Evolutionary conservation across 352 stramenopile species (phyloP), one percentile per base, ranked within the genome.

Genomic region (Phytophthora agathidicida): DNA sequence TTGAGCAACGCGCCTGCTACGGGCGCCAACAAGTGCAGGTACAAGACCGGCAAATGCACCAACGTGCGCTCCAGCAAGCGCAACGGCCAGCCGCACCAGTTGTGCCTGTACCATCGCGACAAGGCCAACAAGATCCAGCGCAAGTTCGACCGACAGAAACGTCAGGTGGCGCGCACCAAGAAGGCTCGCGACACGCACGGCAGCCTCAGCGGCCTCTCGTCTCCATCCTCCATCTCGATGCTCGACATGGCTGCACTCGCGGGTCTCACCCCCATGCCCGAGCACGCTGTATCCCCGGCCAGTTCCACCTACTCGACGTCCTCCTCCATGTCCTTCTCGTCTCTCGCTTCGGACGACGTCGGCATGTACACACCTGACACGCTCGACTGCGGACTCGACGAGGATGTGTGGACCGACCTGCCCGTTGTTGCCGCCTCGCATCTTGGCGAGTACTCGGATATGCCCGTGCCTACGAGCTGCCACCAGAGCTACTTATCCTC

Each of bases 101-200:
- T 96, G n/a, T 96, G 86, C 46, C 65, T 91, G 42, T 92, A 90
- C 71, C 86, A 96, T 61, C 84, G 86, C 26, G 83, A 94, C 70
- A 96, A 96, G 73, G 86, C 86, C 65, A 96, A 96, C 74, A 80
- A 89, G 71, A 96, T 92, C 65, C 86, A 96, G 66, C 84, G 86
- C 71, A 93, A 93, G 70, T 93, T 94, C 52, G 84, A 96, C 58
- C 83, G 86, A 41, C 84, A 96, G 66, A 96, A 96, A 75, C 86
- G 86, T 46, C 80, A 92, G 39, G 75, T 84, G 11, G 75, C 80
- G 24, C 83, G 84, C 49, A 68, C 68, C 46, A 75, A 74, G 32
- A 92, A 89, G 68, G 35, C 50, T 9, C 36, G 33, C 20, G 32
- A 50, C 32, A 28, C 35, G 14, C 38, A 62, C 24, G 41, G 31